Conservation (phyloP, 2,329 filamentous ascomycete genomes). For the Gyromitra esculenta region DNA sequence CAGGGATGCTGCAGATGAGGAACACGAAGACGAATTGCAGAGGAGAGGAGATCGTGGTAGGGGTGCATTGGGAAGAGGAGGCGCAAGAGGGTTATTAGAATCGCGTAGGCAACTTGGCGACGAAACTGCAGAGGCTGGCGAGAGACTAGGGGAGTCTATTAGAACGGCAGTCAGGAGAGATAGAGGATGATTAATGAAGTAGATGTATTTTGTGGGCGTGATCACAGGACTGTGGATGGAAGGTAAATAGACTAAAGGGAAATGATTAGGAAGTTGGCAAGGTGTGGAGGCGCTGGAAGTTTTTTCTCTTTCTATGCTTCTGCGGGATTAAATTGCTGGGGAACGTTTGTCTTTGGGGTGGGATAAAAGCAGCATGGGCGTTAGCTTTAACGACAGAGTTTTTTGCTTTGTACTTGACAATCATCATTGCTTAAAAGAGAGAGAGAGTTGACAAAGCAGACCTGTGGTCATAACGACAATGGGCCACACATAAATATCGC, state of each 20-base stretch:
- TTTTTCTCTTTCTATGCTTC: constrained; percentile 2
- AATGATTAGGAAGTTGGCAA: constrained; percentile 21
- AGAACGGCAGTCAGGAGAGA: constrained; percentile 17
- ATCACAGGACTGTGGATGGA: background rate
- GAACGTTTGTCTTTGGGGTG: background rate
- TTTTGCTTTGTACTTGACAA: constrained; percentile 2
- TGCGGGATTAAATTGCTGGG: background rate
- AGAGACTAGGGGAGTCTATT: constrained; percentile 31
- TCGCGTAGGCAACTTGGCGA: constrained; percentile 5
- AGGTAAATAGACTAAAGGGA: background rate
- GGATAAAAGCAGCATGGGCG: constrained; percentile 2
- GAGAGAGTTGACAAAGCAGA: background rate
- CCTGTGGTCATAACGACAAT: constrained; percentile 9
- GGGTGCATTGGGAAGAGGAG: background rate
- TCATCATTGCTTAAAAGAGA: background rate
- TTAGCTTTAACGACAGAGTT: background rate
- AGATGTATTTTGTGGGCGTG: constrained; percentile 4
- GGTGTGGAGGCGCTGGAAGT: background rate
- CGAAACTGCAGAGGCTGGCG: constrained; percentile 22
- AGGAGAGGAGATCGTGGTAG: background rate
- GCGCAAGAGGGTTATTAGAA: background rate
- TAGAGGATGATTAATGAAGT: background rate
- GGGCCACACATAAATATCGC: constrained; percentile 39
- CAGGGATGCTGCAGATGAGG: background rate
- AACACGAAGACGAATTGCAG: background rate